Base-by-base conservation (phyloP, 2,329 filamentous ascomycete genomes). In the Knufia petricola region DNA sequence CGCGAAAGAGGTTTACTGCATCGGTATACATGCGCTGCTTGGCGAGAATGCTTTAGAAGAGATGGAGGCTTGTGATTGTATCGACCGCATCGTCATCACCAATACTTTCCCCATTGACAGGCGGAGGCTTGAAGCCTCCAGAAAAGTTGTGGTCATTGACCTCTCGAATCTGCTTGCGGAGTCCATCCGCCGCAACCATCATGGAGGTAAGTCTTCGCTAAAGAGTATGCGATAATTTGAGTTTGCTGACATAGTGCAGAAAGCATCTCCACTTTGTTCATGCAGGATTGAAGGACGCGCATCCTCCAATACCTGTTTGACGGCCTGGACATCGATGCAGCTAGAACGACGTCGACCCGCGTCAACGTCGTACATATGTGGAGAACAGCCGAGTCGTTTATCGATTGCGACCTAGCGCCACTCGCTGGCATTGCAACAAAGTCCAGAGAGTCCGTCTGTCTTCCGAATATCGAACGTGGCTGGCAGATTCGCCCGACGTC, bases 1-100 rank as follows among this genome's bases (percentile, higher is more conserved):
- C 38, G 92, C 92, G 1, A 94, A 86, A 59, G 92, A 85, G 67
- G 92, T 98, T 30, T 96, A 95, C 68, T 95, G 88, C 73, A 94
- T 98, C 71, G 92, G 90, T 6, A 96, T 92, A 0, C 92, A 98
- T 62, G 92, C 89, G 34, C 78, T 98, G 30, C 96, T 98, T 65
- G 89, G 89, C 19, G 85, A 82, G 39, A 86, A 95, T 63, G 87
- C 85, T 55, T 77, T 98, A 13, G 83, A 88, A 60, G 87, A 95
- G 66, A 80, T 98, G 70, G 84, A 94, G 65, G 81, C 81, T 42
- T 96, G 92, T 72, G 84, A 90, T 59, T 94, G 87, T 69, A 96
- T 98, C 63, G 84, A 95, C 64, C 77, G 83, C 59, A 90, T 98
- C 58, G 81, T 98, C 48, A 89, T 96, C 60, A 98, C 92, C 28